Evolutionary conservation across 139 green algal genomes (phyloP).

Genomic region (Chlorella sp.): DNA sequence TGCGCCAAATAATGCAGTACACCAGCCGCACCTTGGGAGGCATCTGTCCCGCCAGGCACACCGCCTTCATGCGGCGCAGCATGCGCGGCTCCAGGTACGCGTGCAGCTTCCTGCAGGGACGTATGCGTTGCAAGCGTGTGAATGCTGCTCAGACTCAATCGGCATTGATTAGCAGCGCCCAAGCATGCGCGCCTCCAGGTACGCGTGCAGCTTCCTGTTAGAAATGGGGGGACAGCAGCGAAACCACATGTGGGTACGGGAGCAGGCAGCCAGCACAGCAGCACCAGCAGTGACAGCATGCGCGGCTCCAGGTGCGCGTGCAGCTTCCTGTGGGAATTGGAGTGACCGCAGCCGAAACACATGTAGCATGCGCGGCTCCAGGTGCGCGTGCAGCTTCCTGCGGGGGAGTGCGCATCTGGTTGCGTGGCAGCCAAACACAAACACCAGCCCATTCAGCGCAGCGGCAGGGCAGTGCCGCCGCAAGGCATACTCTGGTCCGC

Average conservation of each 20-base stretch:
- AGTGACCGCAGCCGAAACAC: too few species aligned
- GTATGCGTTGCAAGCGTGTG: too few species aligned
- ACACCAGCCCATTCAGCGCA: background rate
- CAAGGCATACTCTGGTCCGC: too few species aligned
- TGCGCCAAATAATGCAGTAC: too few species aligned
- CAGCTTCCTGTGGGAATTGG: too few species aligned
- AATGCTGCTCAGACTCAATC: too few species aligned
- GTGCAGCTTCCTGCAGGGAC: slow-evolving; percentile 40
- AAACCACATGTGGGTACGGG: too few species aligned
- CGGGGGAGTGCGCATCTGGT: background rate
- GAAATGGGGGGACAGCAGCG: too few species aligned
- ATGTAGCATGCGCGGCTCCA: too few species aligned
- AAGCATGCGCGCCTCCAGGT: background rate
- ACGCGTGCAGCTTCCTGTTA: too few species aligned
- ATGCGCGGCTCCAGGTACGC: slow-evolving; percentile 75
- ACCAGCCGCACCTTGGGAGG: slow-evolving; percentile 22
- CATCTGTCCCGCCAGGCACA: slow-evolving; percentile 25
- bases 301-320: background rate
- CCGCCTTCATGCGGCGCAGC: slow-evolving; percentile 70
- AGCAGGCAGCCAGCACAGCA: slow-evolving; percentile 54
- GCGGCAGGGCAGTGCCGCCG: background rate
- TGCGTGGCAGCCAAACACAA: background rate
- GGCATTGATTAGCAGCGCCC: too few species aligned
- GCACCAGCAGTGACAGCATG: background rate
- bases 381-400: background rate